Percentiles rank a stretch among this genome's conserved stretches.
These are phyloP conservation scores for Ogataea ganodermae DNA, from an alignment of 805 yeast species.

Conservation along the genomic window DNA sequence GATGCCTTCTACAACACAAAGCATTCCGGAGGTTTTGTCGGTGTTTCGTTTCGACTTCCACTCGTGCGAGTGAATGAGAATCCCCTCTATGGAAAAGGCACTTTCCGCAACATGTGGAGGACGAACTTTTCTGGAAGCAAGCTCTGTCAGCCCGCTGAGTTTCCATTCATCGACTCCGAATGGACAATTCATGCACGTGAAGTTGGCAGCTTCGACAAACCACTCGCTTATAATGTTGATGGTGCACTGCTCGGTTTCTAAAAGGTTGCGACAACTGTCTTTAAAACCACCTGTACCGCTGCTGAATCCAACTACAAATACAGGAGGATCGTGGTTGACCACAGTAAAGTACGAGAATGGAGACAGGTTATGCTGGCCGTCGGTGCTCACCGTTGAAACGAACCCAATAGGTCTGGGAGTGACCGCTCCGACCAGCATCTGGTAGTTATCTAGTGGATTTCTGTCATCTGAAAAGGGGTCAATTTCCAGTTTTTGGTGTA, in stretches of 20 bases:
- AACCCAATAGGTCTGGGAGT: constrained; percentile 64
- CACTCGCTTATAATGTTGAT: constrained; percentile 60
- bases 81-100: constrained; percentile 59
- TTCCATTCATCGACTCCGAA: constrained; percentile 54
- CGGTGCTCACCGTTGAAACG: constrained; percentile 45
- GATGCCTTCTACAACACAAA: constrained; percentile 53
- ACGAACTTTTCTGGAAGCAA: constrained; percentile 43
- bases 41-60: constrained; percentile 44
- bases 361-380: constrained; percentile 51
- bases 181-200: constrained; percentile 48
- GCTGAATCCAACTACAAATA: constrained; percentile 50
- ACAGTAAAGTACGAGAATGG: constrained; percentile 59
- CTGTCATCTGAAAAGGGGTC: constrained; percentile 49
- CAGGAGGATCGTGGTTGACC: constrained; percentile 57
- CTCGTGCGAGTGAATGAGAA: constrained; percentile 43
- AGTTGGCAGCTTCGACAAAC: constrained; percentile 64
- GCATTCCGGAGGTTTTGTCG: constrained; percentile 35
- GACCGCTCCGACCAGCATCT: constrained; percentile 49
- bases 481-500: constrained; percentile 44
- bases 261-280: constrained; percentile 49
- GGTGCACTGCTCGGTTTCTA: constrained; percentile 53
- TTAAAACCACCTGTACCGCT: constrained; percentile 39
- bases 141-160: constrained; percentile 52
- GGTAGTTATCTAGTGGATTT: constrained; percentile 45
- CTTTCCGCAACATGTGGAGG: constrained; percentile 61